phyloP scores from a whole-genome alignment of 495 filamentous ascomycete genomes.

The Talaromyces nanjingensis region DNA sequence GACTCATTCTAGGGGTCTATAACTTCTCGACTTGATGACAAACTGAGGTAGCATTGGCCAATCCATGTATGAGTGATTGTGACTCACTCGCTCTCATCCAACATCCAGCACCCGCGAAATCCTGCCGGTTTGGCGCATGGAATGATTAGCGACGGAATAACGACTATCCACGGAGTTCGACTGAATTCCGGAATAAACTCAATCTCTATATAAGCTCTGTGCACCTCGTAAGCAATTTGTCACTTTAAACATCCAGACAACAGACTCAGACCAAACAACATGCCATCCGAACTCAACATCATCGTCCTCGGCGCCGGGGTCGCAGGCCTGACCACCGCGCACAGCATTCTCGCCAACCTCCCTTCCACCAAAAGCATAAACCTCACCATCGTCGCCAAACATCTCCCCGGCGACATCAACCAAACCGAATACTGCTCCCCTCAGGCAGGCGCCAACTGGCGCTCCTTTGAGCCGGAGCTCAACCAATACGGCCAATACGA shows the following conservation, averaged over 20 bases:
- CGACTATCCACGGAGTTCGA: not conserved
- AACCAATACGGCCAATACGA: slow-evolving; percentile 8
- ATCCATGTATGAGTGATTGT: not conserved
- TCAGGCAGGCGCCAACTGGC: slow-evolving; percentile 8
- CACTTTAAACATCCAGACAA: not conserved
- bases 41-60: not conserved
- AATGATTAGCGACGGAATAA: not conserved
- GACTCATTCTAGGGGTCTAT: not conserved
- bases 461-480: slow-evolving; percentile 3
- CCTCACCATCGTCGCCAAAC: slow-evolving; percentile 8
- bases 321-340: slow-evolving; percentile 14
- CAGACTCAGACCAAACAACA: not conserved
- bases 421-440: slow-evolving; percentile 9
- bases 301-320: slow-evolving; percentile 9
- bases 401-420: slow-evolving; percentile 4
- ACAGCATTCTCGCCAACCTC: not conserved
- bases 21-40: not conserved
- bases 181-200: not conserved
- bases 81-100: not conserved
- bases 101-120: no score
- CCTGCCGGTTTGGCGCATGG: not conserved
- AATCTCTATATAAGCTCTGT: not conserved
- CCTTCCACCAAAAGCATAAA: not conserved
- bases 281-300: not conserved
- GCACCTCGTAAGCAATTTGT: no score